Conservation (phyloP, 805 yeast genomes). For the Yarrowia sp. region DNA sequence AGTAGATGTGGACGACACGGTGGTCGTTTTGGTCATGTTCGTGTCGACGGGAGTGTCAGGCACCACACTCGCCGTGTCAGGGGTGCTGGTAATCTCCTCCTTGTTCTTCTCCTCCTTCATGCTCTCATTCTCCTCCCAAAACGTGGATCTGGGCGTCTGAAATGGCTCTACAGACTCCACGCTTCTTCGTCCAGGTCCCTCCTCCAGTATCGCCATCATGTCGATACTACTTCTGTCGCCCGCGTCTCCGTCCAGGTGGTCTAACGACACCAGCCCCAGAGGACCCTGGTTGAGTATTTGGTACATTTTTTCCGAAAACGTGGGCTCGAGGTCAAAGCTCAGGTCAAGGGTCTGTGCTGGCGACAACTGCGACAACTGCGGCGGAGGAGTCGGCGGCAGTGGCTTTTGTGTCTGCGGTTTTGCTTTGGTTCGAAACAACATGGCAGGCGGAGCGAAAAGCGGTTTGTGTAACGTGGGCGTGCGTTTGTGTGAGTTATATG, state of each 20-base stretch:
- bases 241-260: not conserved
- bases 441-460: no score
- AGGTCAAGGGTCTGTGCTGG: no score
- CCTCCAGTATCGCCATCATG: conserved; percentile 7
- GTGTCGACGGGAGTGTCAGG: not conserved
- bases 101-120: no score
- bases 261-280: not conserved
- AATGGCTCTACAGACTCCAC: not conserved
- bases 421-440: not conserved
- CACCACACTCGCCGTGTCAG: no score
- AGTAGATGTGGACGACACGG: not conserved
- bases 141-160: not conserved
- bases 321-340: not conserved
- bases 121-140: not conserved
- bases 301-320: conserved; percentile 17
- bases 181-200: not conserved
- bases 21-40: not conserved
- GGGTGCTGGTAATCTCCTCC: no score
- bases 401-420: not conserved
- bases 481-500: not conserved
- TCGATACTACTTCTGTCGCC: not conserved
- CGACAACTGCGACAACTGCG: not conserved
- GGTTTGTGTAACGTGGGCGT: no score
- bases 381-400: not conserved
- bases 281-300: conserved; percentile 1